phyloP scores from a whole-genome alignment of 768 basidiomycete species.

The Tricholoma terreum region DNA sequence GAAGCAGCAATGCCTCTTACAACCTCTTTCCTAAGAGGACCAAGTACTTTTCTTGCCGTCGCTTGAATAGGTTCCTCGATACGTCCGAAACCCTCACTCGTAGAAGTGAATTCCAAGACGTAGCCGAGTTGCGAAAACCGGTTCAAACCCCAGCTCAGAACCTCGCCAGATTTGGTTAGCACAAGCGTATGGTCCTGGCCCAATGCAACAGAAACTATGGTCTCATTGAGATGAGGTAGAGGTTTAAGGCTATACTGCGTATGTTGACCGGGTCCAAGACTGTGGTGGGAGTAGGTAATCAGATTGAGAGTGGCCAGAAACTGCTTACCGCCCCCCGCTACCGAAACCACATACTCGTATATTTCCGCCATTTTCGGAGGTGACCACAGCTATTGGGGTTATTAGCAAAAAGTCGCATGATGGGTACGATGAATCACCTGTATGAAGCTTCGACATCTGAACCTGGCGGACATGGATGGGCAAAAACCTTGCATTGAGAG shows the following conservation, averaged over 20 bases:
- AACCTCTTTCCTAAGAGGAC: conserved; percentile 71
- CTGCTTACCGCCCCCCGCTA: conserved; percentile 73
- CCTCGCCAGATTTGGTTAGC: conserved; percentile 75
- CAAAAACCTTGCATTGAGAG: conserved; percentile 50
- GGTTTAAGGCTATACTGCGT: conserved; percentile 74
- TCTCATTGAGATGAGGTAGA: conserved; percentile 52
- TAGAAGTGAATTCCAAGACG: conserved; percentile 52
- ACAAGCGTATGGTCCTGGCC: conserved; percentile 95
- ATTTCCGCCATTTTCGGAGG: conserved; percentile 69
- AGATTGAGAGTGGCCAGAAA: not conserved
- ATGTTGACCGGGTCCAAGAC: conserved; percentile 72
- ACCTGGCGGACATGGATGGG: conserved; percentile 63
- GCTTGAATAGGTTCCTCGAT: conserved; percentile 75
- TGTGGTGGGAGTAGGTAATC: conserved; percentile 22
- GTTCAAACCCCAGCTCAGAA: conserved; percentile 89
- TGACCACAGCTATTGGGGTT: conserved; percentile 49
- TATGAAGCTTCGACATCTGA: conserved; percentile 86
- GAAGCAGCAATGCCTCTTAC: conserved; percentile 85
- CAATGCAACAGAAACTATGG: conserved; percentile 67
- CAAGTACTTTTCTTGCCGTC: conserved; percentile 70
- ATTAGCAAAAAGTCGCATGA: not conserved
- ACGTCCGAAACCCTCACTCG: conserved; percentile 33
- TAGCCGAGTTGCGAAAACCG: conserved; percentile 90
- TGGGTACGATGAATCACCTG: conserved; percentile 42
- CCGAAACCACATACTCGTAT: conserved; percentile 88